Base-by-base conservation (phyloP, 164 flowering plant genomes). In the Vitis cinerea region DNA sequence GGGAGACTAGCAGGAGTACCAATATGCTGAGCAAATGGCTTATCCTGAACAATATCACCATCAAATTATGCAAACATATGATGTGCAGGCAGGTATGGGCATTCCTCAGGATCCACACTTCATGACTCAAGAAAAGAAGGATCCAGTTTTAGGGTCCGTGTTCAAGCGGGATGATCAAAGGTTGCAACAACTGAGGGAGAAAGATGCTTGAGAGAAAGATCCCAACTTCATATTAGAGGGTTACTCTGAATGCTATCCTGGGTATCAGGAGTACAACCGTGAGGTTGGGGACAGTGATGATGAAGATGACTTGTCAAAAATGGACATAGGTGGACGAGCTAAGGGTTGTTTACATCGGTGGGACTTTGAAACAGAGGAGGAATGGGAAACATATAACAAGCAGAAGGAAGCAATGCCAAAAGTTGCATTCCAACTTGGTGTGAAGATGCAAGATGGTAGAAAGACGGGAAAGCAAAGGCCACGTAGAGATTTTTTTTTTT, bases 381-480 rank as follows among this genome's bases (percentile, higher is more conserved):
- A 95, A 19, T 95, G 99, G 99, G 96, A 98, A 23, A 81, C 79
- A 15, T 95, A 95, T 81, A 95, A 95, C 54, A 96, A 95, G 80
- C 97, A 93, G 80, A 95, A 95, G 88, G 99, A 95, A 78, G 99
- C 98, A 53, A 95, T 95, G 99, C 99, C 99, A 1, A 93, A 93
- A 75, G 99, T 98, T 59, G 97, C 99, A 50, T 93, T 90, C 80
- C 99, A 93, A 78, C 91, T 95, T 75, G 99, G 98, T 63, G 99
- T 95, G 82, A 95, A 95, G 85, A 95, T 95, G 99, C 98, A 91
- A 78, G 98, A 93, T 75, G 99, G 99, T 16, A 73, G 99, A 48
- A 95, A 95, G 84, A 91, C 99, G 11, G 61, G 99, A 51, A 95
- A 95, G 80, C 98, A 92, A 68, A 93, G 17, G 17, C 17, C 17